These are phyloP conservation scores for Corylus heterophylla DNA, from an alignment of 306 rosid genomes.

Conservation along the genomic window DNA sequence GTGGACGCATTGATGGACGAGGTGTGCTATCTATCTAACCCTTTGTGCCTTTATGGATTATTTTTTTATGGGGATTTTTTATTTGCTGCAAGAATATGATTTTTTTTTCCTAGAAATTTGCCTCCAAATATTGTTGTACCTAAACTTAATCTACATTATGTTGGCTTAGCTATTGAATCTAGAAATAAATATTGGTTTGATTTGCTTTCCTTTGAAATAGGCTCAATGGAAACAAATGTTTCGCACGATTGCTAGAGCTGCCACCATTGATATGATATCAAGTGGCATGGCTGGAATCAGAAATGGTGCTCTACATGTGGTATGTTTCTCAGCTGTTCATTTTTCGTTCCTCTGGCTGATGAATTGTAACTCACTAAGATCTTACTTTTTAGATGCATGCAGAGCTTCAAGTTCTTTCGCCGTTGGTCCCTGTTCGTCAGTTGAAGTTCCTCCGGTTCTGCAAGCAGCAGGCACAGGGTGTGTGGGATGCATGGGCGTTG, in stretches of 20 bases:
- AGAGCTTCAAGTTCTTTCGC: slow-evolving; percentile 81
- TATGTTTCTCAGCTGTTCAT: slow-evolving; percentile 30
- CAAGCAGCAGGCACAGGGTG: slow-evolving; percentile 75
- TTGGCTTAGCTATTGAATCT: slow-evolving; percentile 9
- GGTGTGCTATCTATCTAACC: slow-evolving; percentile 42
- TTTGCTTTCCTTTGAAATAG: slow-evolving; percentile 38
- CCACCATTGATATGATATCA: slow-evolving; percentile 52
- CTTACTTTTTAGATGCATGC: slow-evolving; percentile 61
- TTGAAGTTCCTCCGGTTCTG: slow-evolving; percentile 68
- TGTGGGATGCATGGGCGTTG: slow-evolving; percentile 89
- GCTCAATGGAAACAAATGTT: slow-evolving; percentile 84
- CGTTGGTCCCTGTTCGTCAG: slow-evolving; percentile 73
- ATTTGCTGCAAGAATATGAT: background rate
- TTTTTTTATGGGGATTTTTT: background rate
- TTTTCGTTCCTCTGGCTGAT: background rate
- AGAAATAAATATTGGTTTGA: slow-evolving; percentile 12
- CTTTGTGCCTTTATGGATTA: background rate
- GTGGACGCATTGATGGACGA: slow-evolving; percentile 66
- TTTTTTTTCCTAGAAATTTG: background rate
- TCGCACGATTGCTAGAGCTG: slow-evolving; percentile 59
- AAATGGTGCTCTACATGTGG: slow-evolving; percentile 74
- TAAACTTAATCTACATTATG: background rate
- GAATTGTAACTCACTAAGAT: slow-evolving; percentile 8
- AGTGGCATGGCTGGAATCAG: slow-evolving; percentile 54
- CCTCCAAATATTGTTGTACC: background rate